These are phyloP conservation scores for Claviceps cyperi DNA, from an alignment of 2,329 filamentous ascomycete species.

Conservation along the genomic window DNA sequence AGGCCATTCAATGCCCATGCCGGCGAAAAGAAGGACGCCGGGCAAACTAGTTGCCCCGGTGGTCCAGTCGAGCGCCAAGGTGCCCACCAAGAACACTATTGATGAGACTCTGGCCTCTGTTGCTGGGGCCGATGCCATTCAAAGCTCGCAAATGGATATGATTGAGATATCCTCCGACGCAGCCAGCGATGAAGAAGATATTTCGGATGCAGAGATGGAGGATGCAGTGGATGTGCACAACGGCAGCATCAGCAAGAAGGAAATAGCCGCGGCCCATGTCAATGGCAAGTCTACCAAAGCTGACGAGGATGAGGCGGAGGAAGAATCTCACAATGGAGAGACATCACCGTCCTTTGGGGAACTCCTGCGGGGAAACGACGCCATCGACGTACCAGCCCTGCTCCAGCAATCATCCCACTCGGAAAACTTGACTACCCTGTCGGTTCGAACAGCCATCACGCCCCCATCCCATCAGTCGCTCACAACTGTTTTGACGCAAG, in stretches of 20 bases:
- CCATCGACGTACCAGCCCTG: conserved; percentile 60
- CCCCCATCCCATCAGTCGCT: conserved; percentile 66
- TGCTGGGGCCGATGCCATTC: conserved; percentile 26
- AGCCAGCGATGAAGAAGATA: conserved; percentile 33
- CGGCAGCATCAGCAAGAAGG: conserved; percentile 4
- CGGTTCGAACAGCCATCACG: conserved; percentile 34
- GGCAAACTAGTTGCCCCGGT: conserved; percentile 42
- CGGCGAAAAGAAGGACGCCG: conserved; percentile 46
- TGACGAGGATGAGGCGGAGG: conserved; percentile 16
- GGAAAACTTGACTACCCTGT: conserved; percentile 21
- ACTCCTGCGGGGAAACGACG: conserved; percentile 57
- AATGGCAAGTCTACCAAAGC: conserved; percentile 13
- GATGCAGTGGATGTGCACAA: conserved; percentile 9
- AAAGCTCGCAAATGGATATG: conserved; percentile 24
- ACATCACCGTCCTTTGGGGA: conserved; percentile 70
- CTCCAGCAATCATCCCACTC: conserved; percentile 27
- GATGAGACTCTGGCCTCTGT: conserved; percentile 46
- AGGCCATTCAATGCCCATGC: conserved; percentile 27
- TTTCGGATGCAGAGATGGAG: conserved; percentile 17
- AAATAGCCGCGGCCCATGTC: conserved; percentile 5
- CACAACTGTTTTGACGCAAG: conserved; percentile 83
- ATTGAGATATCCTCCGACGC: conserved; percentile 46
- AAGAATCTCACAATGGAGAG: conserved; percentile 31
- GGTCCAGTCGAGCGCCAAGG: conserved; percentile 38
- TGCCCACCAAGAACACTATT: conserved; percentile 33